Evolutionary conservation across 345 rosid species (phyloP).

Genomic region (Raphanus sativus): DNA sequence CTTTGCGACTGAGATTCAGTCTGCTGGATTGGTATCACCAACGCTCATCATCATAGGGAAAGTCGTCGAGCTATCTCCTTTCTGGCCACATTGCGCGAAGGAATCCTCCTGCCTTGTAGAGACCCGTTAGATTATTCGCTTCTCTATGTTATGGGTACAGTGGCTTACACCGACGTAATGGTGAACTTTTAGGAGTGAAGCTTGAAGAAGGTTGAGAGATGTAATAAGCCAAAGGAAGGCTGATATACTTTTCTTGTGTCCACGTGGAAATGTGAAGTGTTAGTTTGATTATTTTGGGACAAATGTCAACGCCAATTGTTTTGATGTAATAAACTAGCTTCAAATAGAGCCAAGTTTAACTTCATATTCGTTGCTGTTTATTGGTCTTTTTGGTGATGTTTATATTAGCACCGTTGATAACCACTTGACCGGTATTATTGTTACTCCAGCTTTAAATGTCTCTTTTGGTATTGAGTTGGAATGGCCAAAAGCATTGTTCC

Average conservation of each 20-base stretch:
- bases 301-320: conserved; percentile 6
- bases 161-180: conserved; percentile 8
- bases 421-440: background rate
- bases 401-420: background rate
- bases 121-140: conserved; percentile 25
- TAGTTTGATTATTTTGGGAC: conserved; percentile 5
- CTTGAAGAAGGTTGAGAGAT: conserved; percentile 25
- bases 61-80: conserved; percentile 87
- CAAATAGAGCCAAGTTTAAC: background rate
- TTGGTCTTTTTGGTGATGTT: background rate
- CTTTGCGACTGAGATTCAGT: conserved; percentile 62
- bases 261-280: background rate
- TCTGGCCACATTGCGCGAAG: conserved; percentile 57
- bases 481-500: too few species aligned
- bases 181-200: conserved; percentile 16
- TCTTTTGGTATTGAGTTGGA: too few species aligned
- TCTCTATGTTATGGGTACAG: background rate
- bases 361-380: background rate
- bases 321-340: conserved; percentile 10
- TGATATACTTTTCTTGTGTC: background rate
- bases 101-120: conserved; percentile 47
- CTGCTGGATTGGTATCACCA: conserved; percentile 68
- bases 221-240: background rate
- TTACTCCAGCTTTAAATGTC: background rate
- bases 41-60: conserved; percentile 83